Base-by-base conservation (phyloP, 345 rosid genomes). In the Populus alba region DNA sequence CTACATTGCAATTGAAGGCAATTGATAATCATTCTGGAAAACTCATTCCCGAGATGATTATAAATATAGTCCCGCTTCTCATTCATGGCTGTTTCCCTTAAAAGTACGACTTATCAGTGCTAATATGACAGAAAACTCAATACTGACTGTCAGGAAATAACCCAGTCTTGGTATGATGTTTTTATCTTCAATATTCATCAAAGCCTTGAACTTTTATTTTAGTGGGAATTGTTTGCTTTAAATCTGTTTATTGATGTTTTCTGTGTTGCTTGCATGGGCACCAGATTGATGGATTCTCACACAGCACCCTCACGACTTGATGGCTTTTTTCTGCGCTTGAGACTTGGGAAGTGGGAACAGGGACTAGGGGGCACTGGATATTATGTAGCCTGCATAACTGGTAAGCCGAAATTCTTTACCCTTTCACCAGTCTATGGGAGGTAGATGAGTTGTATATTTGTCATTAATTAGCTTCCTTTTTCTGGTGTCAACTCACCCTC, bases 321-420 rank as follows among this genome's bases (percentile, higher is more conserved):
- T 81, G 99, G 99, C 15, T 88, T 87, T 77, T 93, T 87, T 77
- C 81, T 96, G 84, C 95, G 98, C 41, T 81, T 93, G 87, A 88
- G 97, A 72, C 86, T 96, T 6, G 92, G 95, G 67, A 92, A 91
- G 81, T 86, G 97, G 97, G 87, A 88, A 73, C 90, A 87, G 73
- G 97, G 90, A 70, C 77, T 86, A 22, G 91, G 93, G 23, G 92
- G 91, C 85, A 89, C 97, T 3, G 91, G 94, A 49, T 96, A 93
- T 78, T 67, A 84, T 61, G 97, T 91, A 25, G 99, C 94, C 31
- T 80, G 90, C 84, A 88, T 96, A 74, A 86, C 84, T 73, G 98
- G 98, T 92, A 89, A 66, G 66, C 38, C 29, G 62, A 4, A 41
- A 18, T 2, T 16, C 8, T 33, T 6, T 11, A 51, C 63, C 65